Evolutionary conservation across 192 early-diverging fungal species (phyloP), one percentile per base, ranked within the genome.

Genomic region (Cetraspora pellucida): DNA sequence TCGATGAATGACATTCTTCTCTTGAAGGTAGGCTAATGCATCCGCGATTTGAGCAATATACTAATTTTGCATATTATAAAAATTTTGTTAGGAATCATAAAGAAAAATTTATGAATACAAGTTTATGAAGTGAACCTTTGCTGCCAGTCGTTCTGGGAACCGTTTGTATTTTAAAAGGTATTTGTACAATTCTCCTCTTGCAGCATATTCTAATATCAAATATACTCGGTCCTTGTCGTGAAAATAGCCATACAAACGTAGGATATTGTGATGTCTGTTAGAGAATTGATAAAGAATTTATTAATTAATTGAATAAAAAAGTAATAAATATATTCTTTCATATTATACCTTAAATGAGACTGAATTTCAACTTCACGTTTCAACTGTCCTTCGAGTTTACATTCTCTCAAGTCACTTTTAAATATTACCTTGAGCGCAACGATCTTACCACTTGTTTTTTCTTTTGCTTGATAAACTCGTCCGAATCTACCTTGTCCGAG

Each of bases 401-500:
- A 80, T 47, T 90, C 84, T 21, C 85, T 69, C 0, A 99, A 83
- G 70, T 98, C 95, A 0, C 78, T 66, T 85, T 99, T 99, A 75
- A 92, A 92, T 61, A 99, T 73, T 19, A 98, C 90, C 76, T 99
- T 99, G 58, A 99, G 88, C 4, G 96, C 97, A 30, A 96, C 93
- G 17, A 99, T 87, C 77, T 90, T 97, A 49, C 92, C 92, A 52
- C 88, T 92, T 59, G 86, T 85, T 69, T 93, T 95, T 79, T 98
- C 97, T 52, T 93, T 87, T 9, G 96, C 96, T 10, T 96, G 79
- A 81, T 97, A 99, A 1, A 98, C 97, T 27, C 93, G 88, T 0
- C 97, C 97, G 87, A 98, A 99, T 74, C 97, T 96, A 17, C 97
- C 97, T 78, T 94, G 93, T 65, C 97, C 97, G 21, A 99, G 82